Base-by-base conservation (phyloP, 2,329 filamentous ascomycete genomes). In the Aspergillus quadrilineatus region DNA sequence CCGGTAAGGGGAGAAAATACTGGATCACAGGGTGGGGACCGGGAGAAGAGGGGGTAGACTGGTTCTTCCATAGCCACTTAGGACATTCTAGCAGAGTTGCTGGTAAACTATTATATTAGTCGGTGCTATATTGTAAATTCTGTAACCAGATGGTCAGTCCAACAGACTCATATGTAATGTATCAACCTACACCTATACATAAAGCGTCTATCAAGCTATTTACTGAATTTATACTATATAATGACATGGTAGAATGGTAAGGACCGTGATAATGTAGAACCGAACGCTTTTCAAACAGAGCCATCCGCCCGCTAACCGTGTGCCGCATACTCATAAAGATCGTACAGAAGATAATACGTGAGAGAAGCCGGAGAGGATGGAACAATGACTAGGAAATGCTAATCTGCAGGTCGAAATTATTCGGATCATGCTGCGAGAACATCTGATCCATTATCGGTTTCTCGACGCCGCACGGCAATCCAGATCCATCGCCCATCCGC, bases 391-490 rank as follows among this genome's bases (percentile, higher is more conserved):
- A 49, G 1, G 14, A 34, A 22, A 55, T 55, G 14, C 45, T 37
- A 29, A 55, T 55, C 39, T 55, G 53, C 12, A 44, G 17, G 30
- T 55, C 53, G 9, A 55, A 55, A 12, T 50, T 50, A 29, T 55
- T 55, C 5, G 22, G 28, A 15, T 42, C 39, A 4, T 37, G 37
- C 22, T 53, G 32, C 3, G 15, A 8, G 26, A 55, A 44, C 53
- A 55, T 49, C n/a, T 43, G 36, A 14, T 50, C 12, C 39, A 49
- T 50, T 14, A 55, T 43, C 12, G 45, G 45, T 8, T 50, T 55
- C 29, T 55, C 53, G 8, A 45, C 17, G 34, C 53, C 30, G 36
- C 53, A 55, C 2, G 53, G 37, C 30, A 55, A n/a, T 1, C 45
- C 53, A 6, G 37, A 2, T 6, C n/a, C n/a, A 10, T 26, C 50